Evolutionary conservation across 2,329 filamentous ascomycete genomes (phyloP).

Genomic region (Chalara sp.): DNA sequence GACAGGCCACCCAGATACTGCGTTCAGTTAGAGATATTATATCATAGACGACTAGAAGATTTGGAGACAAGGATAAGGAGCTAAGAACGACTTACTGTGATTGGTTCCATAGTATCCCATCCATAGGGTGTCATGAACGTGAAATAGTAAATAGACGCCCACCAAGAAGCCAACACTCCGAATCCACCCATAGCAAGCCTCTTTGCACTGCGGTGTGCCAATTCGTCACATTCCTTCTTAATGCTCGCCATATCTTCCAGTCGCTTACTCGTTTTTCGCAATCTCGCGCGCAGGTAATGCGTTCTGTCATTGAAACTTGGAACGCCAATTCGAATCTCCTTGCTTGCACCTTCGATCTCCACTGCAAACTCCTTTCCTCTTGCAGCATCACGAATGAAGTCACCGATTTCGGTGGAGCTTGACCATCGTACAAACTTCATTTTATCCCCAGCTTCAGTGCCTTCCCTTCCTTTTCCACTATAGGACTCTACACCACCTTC

Average conservation of each 20-base stretch:
- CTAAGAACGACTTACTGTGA: slow-evolving; percentile 45
- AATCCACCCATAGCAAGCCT: slow-evolving; percentile 76
- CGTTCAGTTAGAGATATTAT: no score
- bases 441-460: slow-evolving; percentile 12
- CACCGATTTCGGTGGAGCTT: slow-evolving; percentile 80
- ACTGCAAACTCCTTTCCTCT: slow-evolving; percentile 79
- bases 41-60: no score
- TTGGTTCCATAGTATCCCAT: slow-evolving; percentile 87
- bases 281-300: slow-evolving; percentile 71
- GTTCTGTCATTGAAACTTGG: slow-evolving; percentile 89
- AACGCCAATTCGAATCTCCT: slow-evolving; percentile 70
- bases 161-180: slow-evolving; percentile 62
- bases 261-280: slow-evolving; percentile 63
- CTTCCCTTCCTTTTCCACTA: slow-evolving; percentile 60
- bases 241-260: slow-evolving; percentile 65
- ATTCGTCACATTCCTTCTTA: slow-evolving; percentile 73
- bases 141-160: slow-evolving; percentile 64
- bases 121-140: slow-evolving; percentile 69
- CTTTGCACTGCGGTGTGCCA: slow-evolving; percentile 73
- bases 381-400: slow-evolving; percentile 88
- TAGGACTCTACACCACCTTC: slow-evolving; percentile 63
- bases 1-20: slow-evolving; percentile 75
- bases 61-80: neutral
- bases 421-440: slow-evolving; percentile 80
- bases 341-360: slow-evolving; percentile 64